These are phyloP conservation scores for Furcasterigmium sp. DNA, from an alignment of 2,329 filamentous ascomycete species.

Conservation along the genomic window DNA sequence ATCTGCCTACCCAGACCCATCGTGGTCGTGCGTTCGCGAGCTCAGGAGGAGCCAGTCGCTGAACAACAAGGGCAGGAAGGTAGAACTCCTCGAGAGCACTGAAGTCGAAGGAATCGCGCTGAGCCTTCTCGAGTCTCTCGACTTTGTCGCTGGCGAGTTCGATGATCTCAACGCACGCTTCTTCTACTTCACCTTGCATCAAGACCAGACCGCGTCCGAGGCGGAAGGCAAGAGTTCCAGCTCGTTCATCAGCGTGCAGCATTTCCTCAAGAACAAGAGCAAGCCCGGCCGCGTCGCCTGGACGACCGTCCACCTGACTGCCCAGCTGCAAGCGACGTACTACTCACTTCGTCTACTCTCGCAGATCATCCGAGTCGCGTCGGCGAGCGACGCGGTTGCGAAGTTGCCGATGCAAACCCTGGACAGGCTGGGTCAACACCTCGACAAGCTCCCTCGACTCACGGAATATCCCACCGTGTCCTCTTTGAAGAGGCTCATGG, in stretches of 20 bases:
- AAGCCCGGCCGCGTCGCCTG: conserved; percentile 32
- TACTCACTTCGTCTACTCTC: conserved; percentile 56
- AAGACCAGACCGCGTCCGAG: conserved; percentile 9
- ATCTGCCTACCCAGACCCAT: conserved; percentile 11
- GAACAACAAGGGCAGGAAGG: conserved; percentile 8
- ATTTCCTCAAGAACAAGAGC: neutral
- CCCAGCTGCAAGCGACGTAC: conserved; percentile 53
- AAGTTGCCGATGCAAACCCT: neutral
- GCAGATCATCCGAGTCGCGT: conserved; percentile 38
- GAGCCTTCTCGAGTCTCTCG: conserved; percentile 12
- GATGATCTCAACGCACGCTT: conserved; percentile 10
- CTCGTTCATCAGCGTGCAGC: neutral
- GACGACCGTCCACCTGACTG: conserved; percentile 56
- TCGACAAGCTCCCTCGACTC: conserved; percentile 5
- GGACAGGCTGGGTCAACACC: conserved; percentile 1
- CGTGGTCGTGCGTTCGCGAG: conserved; percentile 20
- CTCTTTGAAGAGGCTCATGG: conserved; percentile 3
- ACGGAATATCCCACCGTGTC: conserved; percentile 7
- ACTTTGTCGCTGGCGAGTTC: conserved; percentile 14
- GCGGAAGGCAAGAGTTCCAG: conserved; percentile 20
- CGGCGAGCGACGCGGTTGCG: conserved; percentile 3
- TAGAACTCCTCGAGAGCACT: conserved; percentile 4
- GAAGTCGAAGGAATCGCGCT: conserved; percentile 7
- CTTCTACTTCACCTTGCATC: conserved; percentile 7
- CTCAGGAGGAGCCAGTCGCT: conserved; percentile 25